phyloP scores from a whole-genome alignment of 179 eudicot genomes.

The Heliamphora pulchella region DNA sequence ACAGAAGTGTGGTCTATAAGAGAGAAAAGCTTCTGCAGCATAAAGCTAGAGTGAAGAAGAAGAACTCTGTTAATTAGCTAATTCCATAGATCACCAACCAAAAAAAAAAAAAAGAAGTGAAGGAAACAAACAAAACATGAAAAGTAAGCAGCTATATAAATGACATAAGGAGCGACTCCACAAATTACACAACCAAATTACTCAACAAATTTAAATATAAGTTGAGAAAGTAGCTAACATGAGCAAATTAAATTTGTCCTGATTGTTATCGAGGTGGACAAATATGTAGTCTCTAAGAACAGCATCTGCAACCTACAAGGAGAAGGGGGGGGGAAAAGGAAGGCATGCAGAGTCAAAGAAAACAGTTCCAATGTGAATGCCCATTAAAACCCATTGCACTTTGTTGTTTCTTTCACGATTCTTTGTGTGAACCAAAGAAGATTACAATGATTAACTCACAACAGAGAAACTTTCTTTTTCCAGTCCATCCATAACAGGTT shows the following conservation, averaged over 20 bases:
- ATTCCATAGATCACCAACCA: conserved; percentile 2
- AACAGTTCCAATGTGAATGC: background rate
- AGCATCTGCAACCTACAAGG: conserved; percentile 74
- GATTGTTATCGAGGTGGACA: conserved; percentile 82
- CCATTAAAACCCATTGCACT: background rate
- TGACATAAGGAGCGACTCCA: background rate
- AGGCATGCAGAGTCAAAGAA: background rate
- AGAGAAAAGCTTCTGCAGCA: conserved; percentile 97
- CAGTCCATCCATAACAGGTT: conserved; percentile 71
- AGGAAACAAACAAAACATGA: background rate
- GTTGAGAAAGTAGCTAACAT: conserved; percentile 45
- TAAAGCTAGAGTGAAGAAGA: conserved; percentile 43
- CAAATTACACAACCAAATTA: background rate
- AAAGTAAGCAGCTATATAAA: background rate
- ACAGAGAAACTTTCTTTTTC: conserved; percentile 46
- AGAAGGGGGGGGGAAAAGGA: conserved; percentile 13
- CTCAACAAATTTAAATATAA: background rate
- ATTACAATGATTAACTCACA: conserved; percentile 47
- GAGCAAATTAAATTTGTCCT: conserved; percentile 91
- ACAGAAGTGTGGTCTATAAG: conserved; percentile 84
- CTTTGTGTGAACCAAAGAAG: background rate
- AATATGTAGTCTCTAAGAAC: conserved; percentile 72
- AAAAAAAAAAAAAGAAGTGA: background rate
- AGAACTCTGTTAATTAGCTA: conserved; percentile 17
- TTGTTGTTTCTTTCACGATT: background rate